phyloP scores from a whole-genome alignment of 257 asterid species.

The Agastache rugosa region DNA sequence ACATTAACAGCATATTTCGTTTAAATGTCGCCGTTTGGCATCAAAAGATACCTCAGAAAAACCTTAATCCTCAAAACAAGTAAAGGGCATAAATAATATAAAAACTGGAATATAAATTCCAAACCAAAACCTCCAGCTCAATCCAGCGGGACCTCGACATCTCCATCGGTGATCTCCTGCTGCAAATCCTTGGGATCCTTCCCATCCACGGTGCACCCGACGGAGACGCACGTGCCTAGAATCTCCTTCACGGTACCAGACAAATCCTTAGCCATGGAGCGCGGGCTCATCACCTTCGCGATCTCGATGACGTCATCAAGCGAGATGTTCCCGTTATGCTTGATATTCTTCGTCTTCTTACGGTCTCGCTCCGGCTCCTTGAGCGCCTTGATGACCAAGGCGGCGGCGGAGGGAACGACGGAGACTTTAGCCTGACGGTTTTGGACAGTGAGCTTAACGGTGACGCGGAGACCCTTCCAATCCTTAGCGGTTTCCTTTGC shows the following conservation, averaged over 20 bases:
- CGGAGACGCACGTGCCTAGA: conserved; percentile 71
- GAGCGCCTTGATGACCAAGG: conserved; percentile 60
- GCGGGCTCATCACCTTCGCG: conserved; percentile 57
- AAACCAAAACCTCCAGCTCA: conserved; percentile 39
- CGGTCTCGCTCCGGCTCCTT: conserved; percentile 73
- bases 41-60: conserved; percentile 6
- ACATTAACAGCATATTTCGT: conserved; percentile 23
- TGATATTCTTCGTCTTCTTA: conserved; percentile 62
- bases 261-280: conserved; percentile 73
- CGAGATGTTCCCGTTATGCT: conserved; percentile 62
- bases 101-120: conserved; percentile 11
- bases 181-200: conserved; percentile 77
- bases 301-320: conserved; percentile 69
- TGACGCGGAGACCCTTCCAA: conserved; percentile 74
- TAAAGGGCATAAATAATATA: conserved; percentile 25
- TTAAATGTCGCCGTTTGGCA: conserved; percentile 11
- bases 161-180: conserved; percentile 67
- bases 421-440: conserved; percentile 69
- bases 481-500: conserved; percentile 71
- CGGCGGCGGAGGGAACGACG: conserved; percentile 71
- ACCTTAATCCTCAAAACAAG: neutral
- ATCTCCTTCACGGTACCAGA: conserved; percentile 68
- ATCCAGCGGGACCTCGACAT: conserved; percentile 60
- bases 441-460: conserved; percentile 68
- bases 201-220: conserved; percentile 74